Conservation (phyloP, 257 asterid genomes). For the Nicotiana benthamiana region DNA sequence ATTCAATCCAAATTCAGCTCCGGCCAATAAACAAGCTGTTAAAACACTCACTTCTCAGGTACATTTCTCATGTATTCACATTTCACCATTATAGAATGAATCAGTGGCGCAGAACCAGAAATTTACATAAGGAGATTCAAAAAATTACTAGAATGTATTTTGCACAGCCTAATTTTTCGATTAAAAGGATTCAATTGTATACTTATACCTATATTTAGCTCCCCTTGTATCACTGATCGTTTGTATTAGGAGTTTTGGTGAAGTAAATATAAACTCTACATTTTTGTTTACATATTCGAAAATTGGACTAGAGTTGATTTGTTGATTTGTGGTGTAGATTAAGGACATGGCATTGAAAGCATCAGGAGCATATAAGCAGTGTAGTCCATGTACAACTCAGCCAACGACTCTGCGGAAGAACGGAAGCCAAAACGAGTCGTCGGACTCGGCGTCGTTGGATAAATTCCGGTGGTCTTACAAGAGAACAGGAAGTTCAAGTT, state of each 20-base stretch:
- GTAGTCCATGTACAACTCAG: conserved; percentile 63
- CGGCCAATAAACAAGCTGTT: conserved; percentile 44
- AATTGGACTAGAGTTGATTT: neutral
- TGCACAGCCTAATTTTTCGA: too few species aligned
- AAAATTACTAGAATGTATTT: too few species aligned
- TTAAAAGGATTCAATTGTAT: too few species aligned
- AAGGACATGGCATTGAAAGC: conserved; percentile 97
- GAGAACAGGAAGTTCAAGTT: conserved; percentile 79
- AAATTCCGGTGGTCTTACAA: conserved; percentile 78
- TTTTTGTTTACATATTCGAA: neutral
- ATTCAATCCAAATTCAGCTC: conserved; percentile 25
- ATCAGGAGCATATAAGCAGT: conserved; percentile 85
- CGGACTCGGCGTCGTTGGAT: conserved; percentile 48
- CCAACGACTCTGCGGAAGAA: conserved; percentile 26
- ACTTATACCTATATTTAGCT: too few species aligned
- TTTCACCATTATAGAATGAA: too few species aligned
- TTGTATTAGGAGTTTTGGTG: neutral
- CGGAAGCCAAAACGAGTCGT: conserved; percentile 29
- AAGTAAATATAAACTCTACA: too few species aligned
- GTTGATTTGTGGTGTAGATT: conserved; percentile 31
- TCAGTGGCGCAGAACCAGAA: too few species aligned
- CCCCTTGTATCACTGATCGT: neutral
- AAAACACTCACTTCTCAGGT: conserved; percentile 80
- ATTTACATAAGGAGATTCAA: too few species aligned
- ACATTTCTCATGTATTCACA: neutral